phyloP scores from a whole-genome alignment of 805 yeast species.

The Tetrapisispora nanseiensis region DNA sequence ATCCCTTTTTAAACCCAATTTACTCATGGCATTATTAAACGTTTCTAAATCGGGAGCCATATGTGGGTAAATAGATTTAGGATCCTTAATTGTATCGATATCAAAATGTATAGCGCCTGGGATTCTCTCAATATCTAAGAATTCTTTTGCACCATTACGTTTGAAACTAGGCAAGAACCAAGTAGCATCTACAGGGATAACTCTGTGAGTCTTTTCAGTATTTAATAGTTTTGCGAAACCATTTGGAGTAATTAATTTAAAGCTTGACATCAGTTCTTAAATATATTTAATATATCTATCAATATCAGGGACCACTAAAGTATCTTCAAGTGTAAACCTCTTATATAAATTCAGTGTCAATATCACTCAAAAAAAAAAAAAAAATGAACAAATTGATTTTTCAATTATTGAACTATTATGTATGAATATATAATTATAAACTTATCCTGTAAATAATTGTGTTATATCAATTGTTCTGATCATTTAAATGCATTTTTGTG shows the following conservation, averaged over 20 bases:
- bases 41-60: slow-evolving; percentile 64
- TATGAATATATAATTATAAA: no score
- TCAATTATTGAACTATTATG: no score
- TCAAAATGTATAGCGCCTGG: slow-evolving; percentile 67
- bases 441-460: no score
- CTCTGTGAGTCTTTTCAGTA: slow-evolving; percentile 21
- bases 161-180: slow-evolving; percentile 85
- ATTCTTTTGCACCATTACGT: slow-evolving; percentile 48
- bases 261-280: slow-evolving; percentile 22
- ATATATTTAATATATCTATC: no score
- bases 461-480: no score
- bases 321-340: no score
- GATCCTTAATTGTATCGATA: slow-evolving; percentile 58
- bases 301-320: no score
- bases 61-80: slow-evolving; percentile 64
- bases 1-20: slow-evolving; percentile 44
- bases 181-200: slow-evolving; percentile 71
- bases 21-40: slow-evolving; percentile 44
- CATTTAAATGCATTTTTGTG: no score
- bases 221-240: slow-evolving; percentile 15
- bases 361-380: no score
- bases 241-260: slow-evolving; percentile 24
- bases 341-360: no score
- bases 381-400: no score
- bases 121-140: slow-evolving; percentile 45